phyloP scores from a whole-genome alignment of 176 grass and related monocot species.

The Aechmea fasciata region DNA sequence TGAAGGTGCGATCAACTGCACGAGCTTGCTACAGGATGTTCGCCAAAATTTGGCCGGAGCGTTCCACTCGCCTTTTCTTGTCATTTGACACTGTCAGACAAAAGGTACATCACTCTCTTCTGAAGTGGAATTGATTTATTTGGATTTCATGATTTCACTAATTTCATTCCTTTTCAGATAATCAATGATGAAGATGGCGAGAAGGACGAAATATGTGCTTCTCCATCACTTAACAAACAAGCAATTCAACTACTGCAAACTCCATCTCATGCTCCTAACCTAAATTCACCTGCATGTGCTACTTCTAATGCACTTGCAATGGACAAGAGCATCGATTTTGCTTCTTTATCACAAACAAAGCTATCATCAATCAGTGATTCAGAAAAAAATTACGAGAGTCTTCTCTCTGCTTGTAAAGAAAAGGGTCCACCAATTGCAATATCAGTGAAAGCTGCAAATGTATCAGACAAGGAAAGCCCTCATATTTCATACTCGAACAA shows the following conservation, averaged over 20 bases:
- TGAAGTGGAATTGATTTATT: slow-evolving; percentile 2
- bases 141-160: slow-evolving; percentile 6
- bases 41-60: slow-evolving; percentile 76
- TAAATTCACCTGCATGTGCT: slow-evolving; percentile 15
- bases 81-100: slow-evolving; percentile 85
- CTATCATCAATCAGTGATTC: slow-evolving; percentile 10
- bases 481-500: slow-evolving; percentile 10
- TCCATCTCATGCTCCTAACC: slow-evolving; percentile 17
- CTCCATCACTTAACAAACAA: slow-evolving; percentile 25
- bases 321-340: slow-evolving; percentile 41
- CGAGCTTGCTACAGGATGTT: slow-evolving; percentile 82
- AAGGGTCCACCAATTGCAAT: slow-evolving; percentile 22
- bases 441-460: slow-evolving; percentile 28
- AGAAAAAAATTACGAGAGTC: slow-evolving; percentile 19
- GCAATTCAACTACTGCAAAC: slow-evolving; percentile 21
- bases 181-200: slow-evolving; percentile 59
- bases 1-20: slow-evolving; percentile 69
- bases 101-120: slow-evolving; percentile 52
- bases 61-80: slow-evolving; percentile 54
- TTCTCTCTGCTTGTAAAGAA: slow-evolving; percentile 17
- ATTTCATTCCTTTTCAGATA: slow-evolving; percentile 37
- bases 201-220: slow-evolving; percentile 38
- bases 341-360: slow-evolving; percentile 26
- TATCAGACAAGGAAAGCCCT: slow-evolving; percentile 21
- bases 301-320: slow-evolving; percentile 16